Evolutionary conservation across 164 flowering plant genomes (phyloP).

Genomic region (Saururus chinensis): DNA sequence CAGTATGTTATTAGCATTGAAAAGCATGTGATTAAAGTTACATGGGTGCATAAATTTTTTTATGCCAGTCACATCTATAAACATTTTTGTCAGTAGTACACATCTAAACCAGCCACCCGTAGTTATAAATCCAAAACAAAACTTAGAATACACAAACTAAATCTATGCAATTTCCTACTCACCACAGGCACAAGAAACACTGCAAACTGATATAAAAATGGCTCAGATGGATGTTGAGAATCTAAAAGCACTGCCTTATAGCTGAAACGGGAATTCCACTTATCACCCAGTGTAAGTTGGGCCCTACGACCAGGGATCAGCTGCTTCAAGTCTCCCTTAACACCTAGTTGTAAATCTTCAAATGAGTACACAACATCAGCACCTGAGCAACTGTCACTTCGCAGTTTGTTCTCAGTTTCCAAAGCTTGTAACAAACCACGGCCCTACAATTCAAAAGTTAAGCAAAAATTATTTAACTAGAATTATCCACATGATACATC

Average conservation of each 20-base stretch:
- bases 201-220: conserved; percentile 56
- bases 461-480: neutral
- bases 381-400: conserved; percentile 40
- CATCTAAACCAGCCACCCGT: too few relatives aligned
- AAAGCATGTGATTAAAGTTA: too few relatives aligned
- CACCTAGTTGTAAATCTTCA: conserved; percentile 76
- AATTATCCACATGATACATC: neutral
- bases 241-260: conserved; percentile 82
- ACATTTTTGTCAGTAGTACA: too few relatives aligned
- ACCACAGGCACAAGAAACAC: conserved; percentile 89
- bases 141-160: neutral
- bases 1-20: too few relatives aligned
- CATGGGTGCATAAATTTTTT: too few relatives aligned
- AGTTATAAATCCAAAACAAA: too few relatives aligned
- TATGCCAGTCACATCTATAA: too few relatives aligned
- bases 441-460: conserved; percentile 24
- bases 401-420: conserved; percentile 61
- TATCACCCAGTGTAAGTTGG: conserved; percentile 49
- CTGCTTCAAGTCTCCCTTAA: conserved; percentile 43
- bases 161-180: neutral
- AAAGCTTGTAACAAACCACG: conserved; percentile 55
- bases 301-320: conserved; percentile 55
- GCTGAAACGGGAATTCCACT: conserved; percentile 35
- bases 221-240: conserved; percentile 36
- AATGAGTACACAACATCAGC: conserved; percentile 54